Evolutionary conservation across 1,284 basidiomycete species (phyloP), one percentile per base, ranked within the genome.

Genomic region (Sphaerobolus stellatus): DNA sequence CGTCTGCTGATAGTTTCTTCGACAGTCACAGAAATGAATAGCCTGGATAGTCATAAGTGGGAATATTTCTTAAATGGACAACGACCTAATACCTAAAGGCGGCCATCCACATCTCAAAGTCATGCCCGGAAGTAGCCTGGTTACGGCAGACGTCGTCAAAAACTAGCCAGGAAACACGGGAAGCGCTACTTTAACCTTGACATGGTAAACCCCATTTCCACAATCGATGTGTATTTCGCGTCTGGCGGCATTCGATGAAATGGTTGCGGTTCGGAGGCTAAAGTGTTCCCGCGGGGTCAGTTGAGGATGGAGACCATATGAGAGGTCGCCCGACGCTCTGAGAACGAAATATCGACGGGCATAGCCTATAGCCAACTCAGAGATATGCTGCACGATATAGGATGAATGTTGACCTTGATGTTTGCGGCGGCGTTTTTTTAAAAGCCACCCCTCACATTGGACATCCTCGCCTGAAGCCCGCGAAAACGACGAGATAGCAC

Each of bases 361-460:
- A 68, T 90, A 92, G n/a, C 89, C 90, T 92, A 66, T 25, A 54
- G 40, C 29, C 9, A 48, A 36, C n/a, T 28, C 14, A 41, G 24
- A 34, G 24, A 31, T 55, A 4, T 43, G 41, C 18, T 61, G 43
- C 2, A 50, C 16, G 14, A 55, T 48, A 57, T 56, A 60, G 11
- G n/a, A 40, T 22, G 53, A 28, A 9, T 47, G 48, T 38, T 59
- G 62, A 83, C 90, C 90, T 75, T 92, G 90, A 84, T 92, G 84
- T 72, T 82, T 90, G 76, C 88, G 90, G 61, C 87, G 75, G 60
- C 88, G 76, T 70, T 92, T 92, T 74, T 92, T 92, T 58, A 92
- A 74, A 2, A 90, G 69, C 88, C 88, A 91, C 71, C 89, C 88
- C 62, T 88, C 77, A 52, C 72, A 76, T 2, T 88, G 62, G 49